phyloP scores from a whole-genome alignment of 2,329 filamentous ascomycete genomes.

The Colletotrichum sublineola region DNA sequence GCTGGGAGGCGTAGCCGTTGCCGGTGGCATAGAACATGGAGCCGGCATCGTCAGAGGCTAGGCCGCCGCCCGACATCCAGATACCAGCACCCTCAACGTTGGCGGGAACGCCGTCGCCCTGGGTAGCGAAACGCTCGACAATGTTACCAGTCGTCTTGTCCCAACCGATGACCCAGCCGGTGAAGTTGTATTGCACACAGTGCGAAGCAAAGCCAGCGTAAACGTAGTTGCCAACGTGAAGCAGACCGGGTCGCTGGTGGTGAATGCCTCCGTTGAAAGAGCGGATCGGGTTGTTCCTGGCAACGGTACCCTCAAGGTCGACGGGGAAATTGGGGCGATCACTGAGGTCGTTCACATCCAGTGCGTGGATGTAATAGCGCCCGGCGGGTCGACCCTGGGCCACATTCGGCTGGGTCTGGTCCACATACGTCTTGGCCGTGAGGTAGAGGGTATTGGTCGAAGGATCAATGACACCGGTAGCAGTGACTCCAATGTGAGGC shows the following conservation, averaged over 20 bases:
- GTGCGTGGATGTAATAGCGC: conserved; percentile 54
- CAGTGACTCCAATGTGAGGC: conserved; percentile 60
- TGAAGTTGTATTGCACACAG: conserved; percentile 69
- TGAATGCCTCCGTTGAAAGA: conserved; percentile 66
- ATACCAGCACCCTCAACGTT: conserved; percentile 58
- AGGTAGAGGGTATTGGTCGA: conserved; percentile 59
- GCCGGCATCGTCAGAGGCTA: conserved; percentile 55
- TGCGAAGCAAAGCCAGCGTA: conserved; percentile 68
- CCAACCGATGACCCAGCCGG: conserved; percentile 64
- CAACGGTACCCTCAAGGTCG: conserved; percentile 59
- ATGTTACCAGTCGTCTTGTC: conserved; percentile 56
- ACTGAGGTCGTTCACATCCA: conserved; percentile 54
- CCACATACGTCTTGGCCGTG: conserved; percentile 58
- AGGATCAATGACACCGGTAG: conserved; percentile 62
- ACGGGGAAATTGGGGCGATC: conserved; percentile 61
- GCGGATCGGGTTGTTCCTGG: conserved; percentile 61
- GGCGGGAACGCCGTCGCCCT: conserved; percentile 55
- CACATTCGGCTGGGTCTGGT: conserved; percentile 48
- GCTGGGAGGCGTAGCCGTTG: conserved; percentile 57
- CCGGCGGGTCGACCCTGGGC: conserved; percentile 52
- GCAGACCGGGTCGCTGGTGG: conserved; percentile 64
- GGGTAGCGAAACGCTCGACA: conserved; percentile 57
- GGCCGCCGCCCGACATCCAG: conserved; percentile 57
- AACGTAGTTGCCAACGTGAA: conserved; percentile 60
- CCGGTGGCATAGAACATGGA: conserved; percentile 56